Base-by-base conservation (phyloP, 164 flowering plant genomes). In the Nelumbo lutea region DNA sequence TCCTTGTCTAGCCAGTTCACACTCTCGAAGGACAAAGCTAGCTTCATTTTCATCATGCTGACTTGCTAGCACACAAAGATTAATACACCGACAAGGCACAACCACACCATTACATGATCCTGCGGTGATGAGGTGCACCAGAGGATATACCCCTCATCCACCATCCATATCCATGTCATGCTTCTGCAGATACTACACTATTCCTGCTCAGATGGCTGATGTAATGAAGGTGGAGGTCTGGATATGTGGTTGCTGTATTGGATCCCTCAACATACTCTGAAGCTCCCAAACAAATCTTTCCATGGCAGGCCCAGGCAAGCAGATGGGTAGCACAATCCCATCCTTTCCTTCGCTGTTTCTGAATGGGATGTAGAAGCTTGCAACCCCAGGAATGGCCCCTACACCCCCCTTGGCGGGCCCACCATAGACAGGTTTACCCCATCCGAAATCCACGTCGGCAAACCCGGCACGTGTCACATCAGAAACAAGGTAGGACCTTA, bases 371-470 rank as follows among this genome's bases (percentile, higher is more conserved):
- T 69, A 84, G 47, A 80, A 81, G 64, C 83, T 78, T 1, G 76
- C 79, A 11, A 78, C 69, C 1, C 86, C 85, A 0, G 85, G 84
- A 3, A 83, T 70, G 38, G 76, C 75, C 47, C 85, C 85, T 3
- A 70, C 78, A 0, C 73, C 80, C 2, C 80, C 80, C 51, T 81
- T 83, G 8, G 85, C 85, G 0, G 80, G 77, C 3, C 88, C 93
- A 2, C 83, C 85, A 64, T 80, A 85, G 2, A 43, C 79, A 0
- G 86, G 53, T 52, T 70, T 76, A 0, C 90, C 93, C 90, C 90
- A 86, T 53, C 93, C 90, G 42, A 83, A 81, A 39, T 88, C 89
- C 15, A 83, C 74, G 1, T 83, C 79, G 6, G 59, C 76, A 42
- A 88, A 83, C 55, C 88, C 84, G 1, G 79, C 78, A 1, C 79